A percentile compares a stretch with the other conserved stretches of the same genome.
Conservation (phyloP, 2,329 filamentous ascomycete genomes). For the Pestalotiopsis sp. region DNA sequence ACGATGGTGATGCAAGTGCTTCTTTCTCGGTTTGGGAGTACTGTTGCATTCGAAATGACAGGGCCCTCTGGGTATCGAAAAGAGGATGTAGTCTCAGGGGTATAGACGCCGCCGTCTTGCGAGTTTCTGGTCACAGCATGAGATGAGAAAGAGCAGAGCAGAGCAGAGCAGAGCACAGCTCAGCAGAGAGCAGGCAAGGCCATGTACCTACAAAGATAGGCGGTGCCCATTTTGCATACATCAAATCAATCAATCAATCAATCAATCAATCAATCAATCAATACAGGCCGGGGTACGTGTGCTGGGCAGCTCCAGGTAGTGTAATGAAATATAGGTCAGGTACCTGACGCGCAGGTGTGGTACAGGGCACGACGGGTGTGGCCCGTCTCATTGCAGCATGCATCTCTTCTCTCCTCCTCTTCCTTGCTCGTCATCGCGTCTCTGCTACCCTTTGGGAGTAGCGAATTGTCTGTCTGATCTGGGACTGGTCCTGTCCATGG, state of each 20-base stretch:
- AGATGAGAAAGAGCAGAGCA: background rate
- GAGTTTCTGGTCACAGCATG: slow-evolving; percentile 6
- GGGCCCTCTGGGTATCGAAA: background rate
- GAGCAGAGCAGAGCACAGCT: too few relatives aligned
- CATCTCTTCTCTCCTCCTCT: background rate
- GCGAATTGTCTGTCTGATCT: background rate
- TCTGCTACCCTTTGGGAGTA: background rate
- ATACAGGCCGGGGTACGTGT: background rate
- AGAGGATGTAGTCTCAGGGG: slow-evolving; percentile 12
- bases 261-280: too few relatives aligned
- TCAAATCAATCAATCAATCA: too few relatives aligned
- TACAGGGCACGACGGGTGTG: background rate
- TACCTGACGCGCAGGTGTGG: background rate
- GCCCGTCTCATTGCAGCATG: background rate
- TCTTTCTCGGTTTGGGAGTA: background rate
- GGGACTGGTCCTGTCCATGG: background rate
- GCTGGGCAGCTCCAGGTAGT: background rate
- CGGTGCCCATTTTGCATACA: too few relatives aligned
- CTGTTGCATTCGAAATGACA: background rate
- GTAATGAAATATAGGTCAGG: background rate
- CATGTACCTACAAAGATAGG: too few relatives aligned
- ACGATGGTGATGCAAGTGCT: background rate
- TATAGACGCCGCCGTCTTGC: slow-evolving; percentile 3
- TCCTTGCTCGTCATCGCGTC: background rate
- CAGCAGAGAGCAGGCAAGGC: too few relatives aligned